Percentiles rank a stretch among this genome's conserved stretches.
Conservation (phyloP, 352 stramenopile species). For the Phytopythium aichiense region DNA sequence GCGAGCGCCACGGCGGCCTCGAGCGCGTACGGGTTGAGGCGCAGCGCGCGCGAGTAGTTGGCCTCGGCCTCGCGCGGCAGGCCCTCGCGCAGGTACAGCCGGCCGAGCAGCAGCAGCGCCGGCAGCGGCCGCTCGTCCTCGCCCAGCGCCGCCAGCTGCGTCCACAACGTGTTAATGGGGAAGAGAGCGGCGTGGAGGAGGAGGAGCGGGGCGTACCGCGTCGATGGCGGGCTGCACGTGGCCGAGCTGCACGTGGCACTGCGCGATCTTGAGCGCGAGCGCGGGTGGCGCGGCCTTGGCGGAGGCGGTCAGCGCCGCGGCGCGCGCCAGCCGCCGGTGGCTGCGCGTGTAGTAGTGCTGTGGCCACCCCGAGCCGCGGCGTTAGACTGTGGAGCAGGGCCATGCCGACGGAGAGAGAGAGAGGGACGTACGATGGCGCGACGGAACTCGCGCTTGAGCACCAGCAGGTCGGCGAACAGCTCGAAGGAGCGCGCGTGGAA, state of each 20-base stretch:
- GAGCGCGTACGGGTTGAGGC: conserved; percentile 71
- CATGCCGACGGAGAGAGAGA: neutral
- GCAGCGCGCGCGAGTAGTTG: conserved; percentile 44
- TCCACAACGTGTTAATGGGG: neutral
- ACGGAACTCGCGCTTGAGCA: conserved; percentile 62
- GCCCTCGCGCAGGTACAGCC: conserved; percentile 56
- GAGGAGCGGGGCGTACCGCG: conserved; percentile 26
- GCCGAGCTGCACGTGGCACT: conserved; percentile 60
- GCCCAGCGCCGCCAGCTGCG: conserved; percentile 52
- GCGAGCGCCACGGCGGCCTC: conserved; percentile 73
- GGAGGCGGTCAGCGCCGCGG: neutral
- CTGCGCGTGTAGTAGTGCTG: conserved; percentile 57
- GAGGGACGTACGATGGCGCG: conserved; percentile 55
- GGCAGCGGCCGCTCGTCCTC: conserved; percentile 31
- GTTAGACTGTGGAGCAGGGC: neutral
- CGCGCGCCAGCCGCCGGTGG: conserved; percentile 10
- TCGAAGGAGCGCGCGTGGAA: conserved; percentile 59
- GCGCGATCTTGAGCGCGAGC: conserved; percentile 59
- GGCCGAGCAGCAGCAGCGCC: conserved; percentile 66
- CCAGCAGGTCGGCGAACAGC: conserved; percentile 66
- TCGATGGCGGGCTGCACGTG: conserved; percentile 55
- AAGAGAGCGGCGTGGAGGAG: no score
- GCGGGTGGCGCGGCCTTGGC: conserved; percentile 1
- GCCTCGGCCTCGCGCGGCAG: conserved; percentile 63
- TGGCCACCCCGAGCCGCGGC: neutral